Evolutionary conservation across 2,329 filamentous ascomycete species (phyloP), one percentile per base, ranked within the genome.

Genomic region (Metarhizium rileyi): DNA sequence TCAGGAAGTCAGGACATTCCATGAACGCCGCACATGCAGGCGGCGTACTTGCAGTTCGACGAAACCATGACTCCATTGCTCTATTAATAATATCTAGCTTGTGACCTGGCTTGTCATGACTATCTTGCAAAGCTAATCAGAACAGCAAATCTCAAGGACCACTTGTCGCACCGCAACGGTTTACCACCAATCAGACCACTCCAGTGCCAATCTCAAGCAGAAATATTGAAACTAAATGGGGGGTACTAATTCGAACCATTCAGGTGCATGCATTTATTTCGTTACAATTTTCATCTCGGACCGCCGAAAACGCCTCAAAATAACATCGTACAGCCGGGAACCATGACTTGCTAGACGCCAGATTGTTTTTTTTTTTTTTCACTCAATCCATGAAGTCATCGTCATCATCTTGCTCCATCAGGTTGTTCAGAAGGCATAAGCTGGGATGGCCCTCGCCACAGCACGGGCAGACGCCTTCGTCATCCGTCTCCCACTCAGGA

Each of bases 381-480:
- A 50, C 26, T 50, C 44, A 43, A 30, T 52, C 47, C 18, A 47
- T 16, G 16, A 47, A 28, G 22, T 46, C 44, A 16, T 46, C 42
- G 25, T 52, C 52, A 18, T 42, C 40, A 43, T 62, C 44, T 12
- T 42, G 35, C 33, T 62, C 41, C 48, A 60, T 49, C 50, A 65
- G 28, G 36, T 57, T 61, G 30, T 62, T 64, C 44, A 69, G 55
- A 49, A 67, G 63, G 46, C 66, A 64, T 43, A 64, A 60, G 48
- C 60, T 59, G 46, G 65, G 63, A 50, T 70, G 68, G 35, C 58
- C 58, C 53, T 69, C 66, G 50, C 68, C 68, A 47, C 68, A 70
- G 55, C 66, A 70, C 28, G 68, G 67, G 50, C 68, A 71, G 40
- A 65, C 52, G 25, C 61, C 63, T 47, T 68, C 65, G 12, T 68